Percentiles rank a stretch among this genome's conserved stretches.
These are phyloP conservation scores for Metschnikowia peoriensis DNA, from an alignment of 805 yeast genomes.

Conservation along the genomic window DNA sequence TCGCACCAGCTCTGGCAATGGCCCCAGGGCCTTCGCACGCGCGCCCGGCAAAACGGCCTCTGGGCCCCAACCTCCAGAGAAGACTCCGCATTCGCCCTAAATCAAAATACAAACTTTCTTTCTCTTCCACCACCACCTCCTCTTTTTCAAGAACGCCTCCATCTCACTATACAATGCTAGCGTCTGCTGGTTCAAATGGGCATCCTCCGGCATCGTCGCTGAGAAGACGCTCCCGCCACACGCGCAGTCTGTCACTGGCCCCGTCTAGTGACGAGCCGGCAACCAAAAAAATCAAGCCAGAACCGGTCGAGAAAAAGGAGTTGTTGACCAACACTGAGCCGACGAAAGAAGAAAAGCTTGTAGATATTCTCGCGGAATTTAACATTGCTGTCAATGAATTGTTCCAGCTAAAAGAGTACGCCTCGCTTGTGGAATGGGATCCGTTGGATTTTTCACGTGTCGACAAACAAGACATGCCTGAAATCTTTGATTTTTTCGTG, in stretches of 20 bases:
- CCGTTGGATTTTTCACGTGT: slow-evolving; percentile 43
- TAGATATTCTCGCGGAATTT: slow-evolving; percentile 45
- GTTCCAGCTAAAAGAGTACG: slow-evolving; percentile 60
- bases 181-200: slow-evolving; percentile 7
- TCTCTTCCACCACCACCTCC: not conserved
- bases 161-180: slow-evolving; percentile 5
- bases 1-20: not conserved
- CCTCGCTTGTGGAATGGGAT: slow-evolving; percentile 60
- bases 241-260: not conserved
- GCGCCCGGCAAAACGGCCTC: not conserved
- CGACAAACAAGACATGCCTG: slow-evolving; percentile 28
- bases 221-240: slow-evolving; percentile 6
- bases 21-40: not conserved
- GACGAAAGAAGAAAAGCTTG: slow-evolving; percentile 14
- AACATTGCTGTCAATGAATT: slow-evolving; percentile 56
- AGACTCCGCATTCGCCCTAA: not conserved
- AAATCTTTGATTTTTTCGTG: slow-evolving; percentile 30
- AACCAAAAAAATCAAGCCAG: slow-evolving; percentile 8
- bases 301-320: not conserved
- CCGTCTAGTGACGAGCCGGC: slow-evolving; percentile 3
- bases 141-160: not conserved
- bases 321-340: no score
- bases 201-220: not conserved
- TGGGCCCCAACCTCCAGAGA: not conserved
- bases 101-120: not conserved